Evolutionary conservation across 768 basidiomycete species (phyloP).

Genomic region (Lactarius akahatsu): DNA sequence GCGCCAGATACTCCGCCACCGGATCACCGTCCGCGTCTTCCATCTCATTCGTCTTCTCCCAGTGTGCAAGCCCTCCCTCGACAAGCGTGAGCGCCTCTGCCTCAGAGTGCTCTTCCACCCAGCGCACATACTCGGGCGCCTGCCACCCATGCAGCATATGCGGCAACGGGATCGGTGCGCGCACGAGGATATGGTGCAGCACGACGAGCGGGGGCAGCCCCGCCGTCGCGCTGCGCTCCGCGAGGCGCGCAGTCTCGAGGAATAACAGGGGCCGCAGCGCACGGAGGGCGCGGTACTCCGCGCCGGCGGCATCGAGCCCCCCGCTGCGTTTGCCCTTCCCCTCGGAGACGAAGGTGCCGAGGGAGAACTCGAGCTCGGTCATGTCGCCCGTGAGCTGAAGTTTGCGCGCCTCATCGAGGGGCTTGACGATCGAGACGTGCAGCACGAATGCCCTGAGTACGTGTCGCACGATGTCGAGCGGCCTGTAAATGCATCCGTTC

Average conservation of each 20-base stretch:
- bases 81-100: constrained; percentile 79
- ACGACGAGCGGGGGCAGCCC: constrained; percentile 87
- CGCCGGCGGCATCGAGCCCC: constrained; percentile 73
- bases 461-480: constrained; percentile 61
- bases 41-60: constrained; percentile 69
- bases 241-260: constrained; percentile 72
- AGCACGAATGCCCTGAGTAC: constrained; percentile 85
- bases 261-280: constrained; percentile 90
- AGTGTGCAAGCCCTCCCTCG: constrained; percentile 72
- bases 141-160: constrained; percentile 92
- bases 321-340: constrained; percentile 53
- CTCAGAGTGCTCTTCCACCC: constrained; percentile 89
- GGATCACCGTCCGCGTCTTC: constrained; percentile 51
- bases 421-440: constrained; percentile 90
- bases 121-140: constrained; percentile 93
- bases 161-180: constrained; percentile 82
- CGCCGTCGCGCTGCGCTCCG: constrained; percentile 61
- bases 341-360: constrained; percentile 74
- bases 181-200: constrained; percentile 88
- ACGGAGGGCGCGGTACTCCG: constrained; percentile 82
- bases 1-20: constrained; percentile 55
- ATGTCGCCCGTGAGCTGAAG: constrained; percentile 94
- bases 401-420: constrained; percentile 90
- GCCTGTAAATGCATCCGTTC: constrained; percentile 25
- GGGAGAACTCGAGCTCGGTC: constrained; percentile 92